Base-by-base conservation (phyloP, 2,329 filamentous ascomycete species). In the Fusarium sororula region DNA sequence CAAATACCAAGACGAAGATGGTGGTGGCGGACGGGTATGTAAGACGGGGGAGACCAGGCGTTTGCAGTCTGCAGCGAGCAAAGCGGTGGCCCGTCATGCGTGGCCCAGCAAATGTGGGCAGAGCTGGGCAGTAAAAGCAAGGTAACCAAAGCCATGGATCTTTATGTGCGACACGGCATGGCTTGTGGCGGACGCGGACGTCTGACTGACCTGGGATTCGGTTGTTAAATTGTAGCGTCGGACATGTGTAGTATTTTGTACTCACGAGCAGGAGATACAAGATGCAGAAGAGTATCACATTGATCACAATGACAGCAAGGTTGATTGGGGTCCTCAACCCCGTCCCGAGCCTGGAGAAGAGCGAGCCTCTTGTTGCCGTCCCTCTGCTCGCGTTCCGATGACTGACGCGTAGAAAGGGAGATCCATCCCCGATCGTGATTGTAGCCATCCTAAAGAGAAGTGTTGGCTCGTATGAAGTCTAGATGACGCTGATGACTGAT, bases 131-230 rank as follows among this genome's bases (percentile, higher is more conserved):
- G 32, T 11, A 39, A 37, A 32, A 54, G 35, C 47, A 65, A 42
- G 61, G 42, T 30, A 53, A 47, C 38, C 60, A 75, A 58, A 74
- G 47, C 61, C 55, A 47, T 63, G 70, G 55, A 41, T 66, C 54
- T 45, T 66, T 65, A 54, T 37, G 59, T 65, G 71, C 62, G 70
- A 74, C 74, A 77, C 54, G 67, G 66, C 65, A 72, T 66, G 63
- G 70, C 56, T 69, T 58, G 58, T 76, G 68, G 66, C 32, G 58
- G 58, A 48, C 55, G 64, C 32, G 56, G 61, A 45, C 55, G 50
- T 67, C 35, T 64, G 58, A 50, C 37, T 54, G 51, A 57, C 47
- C 56, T 64, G 45, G n/a, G 55, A 65, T 68, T 59, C 51, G 42
- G 56, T 28, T 56, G 24, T 64, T 39, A 56, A 69, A 64, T 65